These are phyloP conservation scores for Cordyceps fumosorosea DNA, from an alignment of 2,329 filamentous ascomycete genomes.

Conservation along the genomic window DNA sequence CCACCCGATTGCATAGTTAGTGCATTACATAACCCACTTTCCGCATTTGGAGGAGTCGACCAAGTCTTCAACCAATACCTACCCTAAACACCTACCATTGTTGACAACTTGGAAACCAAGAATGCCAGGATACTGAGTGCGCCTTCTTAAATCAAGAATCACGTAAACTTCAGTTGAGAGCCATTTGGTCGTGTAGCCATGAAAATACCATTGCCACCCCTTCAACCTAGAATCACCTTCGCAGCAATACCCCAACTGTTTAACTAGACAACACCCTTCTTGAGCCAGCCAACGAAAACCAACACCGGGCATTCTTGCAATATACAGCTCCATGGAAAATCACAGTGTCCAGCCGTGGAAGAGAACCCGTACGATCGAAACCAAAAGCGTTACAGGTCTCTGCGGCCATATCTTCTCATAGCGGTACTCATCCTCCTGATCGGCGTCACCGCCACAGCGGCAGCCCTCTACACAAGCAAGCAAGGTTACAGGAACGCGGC, in stretches of 20 bases:
- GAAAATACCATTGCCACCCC: background rate
- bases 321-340: background rate
- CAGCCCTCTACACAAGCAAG: slow-evolving; percentile 14
- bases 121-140: background rate
- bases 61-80: no score
- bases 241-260: background rate
- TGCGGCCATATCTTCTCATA: slow-evolving; percentile 22
- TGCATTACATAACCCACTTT: slow-evolving; percentile 8
- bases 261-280: background rate
- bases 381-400: background rate
- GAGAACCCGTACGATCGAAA: background rate
- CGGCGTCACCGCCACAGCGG: slow-evolving; percentile 18
- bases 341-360: background rate
- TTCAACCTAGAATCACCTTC: background rate
- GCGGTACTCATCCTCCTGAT: slow-evolving; percentile 19
- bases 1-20: slow-evolving; percentile 5
- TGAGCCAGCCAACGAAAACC: background rate
- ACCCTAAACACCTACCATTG: background rate
- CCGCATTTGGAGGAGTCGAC: background rate
- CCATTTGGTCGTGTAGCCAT: background rate
- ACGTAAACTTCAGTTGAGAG: background rate
- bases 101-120: background rate
- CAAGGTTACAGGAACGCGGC: background rate
- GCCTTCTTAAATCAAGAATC: background rate
- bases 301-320: background rate